These are phyloP conservation scores for Pleurotus tuber-regium DNA, from an alignment of 768 basidiomycete species.

Conservation along the genomic window DNA sequence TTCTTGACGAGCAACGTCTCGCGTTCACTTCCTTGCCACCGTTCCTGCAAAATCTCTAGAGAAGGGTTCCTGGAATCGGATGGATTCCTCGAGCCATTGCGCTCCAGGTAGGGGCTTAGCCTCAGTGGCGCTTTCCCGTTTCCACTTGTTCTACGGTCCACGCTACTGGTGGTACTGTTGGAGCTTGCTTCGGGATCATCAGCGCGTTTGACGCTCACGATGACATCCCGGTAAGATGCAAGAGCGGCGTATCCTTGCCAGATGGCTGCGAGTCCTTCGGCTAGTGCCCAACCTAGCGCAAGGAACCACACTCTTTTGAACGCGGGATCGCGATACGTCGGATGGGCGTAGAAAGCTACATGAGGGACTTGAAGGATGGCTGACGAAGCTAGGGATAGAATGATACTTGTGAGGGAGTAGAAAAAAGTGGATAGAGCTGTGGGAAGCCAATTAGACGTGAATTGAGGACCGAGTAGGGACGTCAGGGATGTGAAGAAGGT, in stretches of 20 bases:
- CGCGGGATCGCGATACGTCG: constrained; percentile 53
- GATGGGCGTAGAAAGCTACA: constrained; percentile 32
- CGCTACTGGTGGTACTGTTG: not conserved
- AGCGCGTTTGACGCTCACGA: constrained; percentile 39
- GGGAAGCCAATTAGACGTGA: not conserved
- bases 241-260: constrained; percentile 72
- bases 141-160: not conserved
- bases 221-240: constrained; percentile 63
- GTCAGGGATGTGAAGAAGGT: constrained; percentile 28
- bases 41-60: not conserved
- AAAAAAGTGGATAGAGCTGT: constrained; percentile 16
- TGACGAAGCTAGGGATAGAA: constrained; percentile 46
- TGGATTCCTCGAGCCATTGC: not conserved
- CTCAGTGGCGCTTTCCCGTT: constrained; percentile 1
- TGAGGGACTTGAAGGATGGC: constrained; percentile 42
- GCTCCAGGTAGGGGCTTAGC: not conserved
- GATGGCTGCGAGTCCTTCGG: constrained; percentile 63
- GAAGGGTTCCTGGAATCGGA: not conserved
- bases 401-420: constrained; percentile 40
- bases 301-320: constrained; percentile 78
- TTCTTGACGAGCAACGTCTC: not conserved
- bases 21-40: not conserved
- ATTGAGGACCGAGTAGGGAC: constrained; percentile 13
- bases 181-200: constrained; percentile 20
- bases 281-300: constrained; percentile 71